phyloP scores from a whole-genome alignment of 352 stramenopile genomes.

The Globisporangium camurandrum region DNA sequence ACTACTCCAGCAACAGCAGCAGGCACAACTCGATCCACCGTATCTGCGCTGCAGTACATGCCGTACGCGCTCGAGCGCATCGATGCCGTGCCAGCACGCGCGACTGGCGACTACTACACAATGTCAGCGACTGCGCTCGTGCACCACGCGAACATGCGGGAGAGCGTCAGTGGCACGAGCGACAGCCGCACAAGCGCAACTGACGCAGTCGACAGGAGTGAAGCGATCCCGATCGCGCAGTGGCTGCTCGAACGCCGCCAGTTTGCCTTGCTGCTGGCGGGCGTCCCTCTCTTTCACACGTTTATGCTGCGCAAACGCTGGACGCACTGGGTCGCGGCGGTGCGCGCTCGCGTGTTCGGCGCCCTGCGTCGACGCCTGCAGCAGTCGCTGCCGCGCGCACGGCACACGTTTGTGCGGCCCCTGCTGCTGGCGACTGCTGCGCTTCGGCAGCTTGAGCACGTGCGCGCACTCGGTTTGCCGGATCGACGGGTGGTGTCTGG shows the following conservation, averaged over 20 bases:
- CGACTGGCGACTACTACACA: slow-evolving; percentile 63
- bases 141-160: slow-evolving; percentile 34
- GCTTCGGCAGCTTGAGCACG: slow-evolving; percentile 31
- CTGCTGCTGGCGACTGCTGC: slow-evolving; percentile 29
- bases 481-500: slow-evolving; percentile 12
- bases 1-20: no score
- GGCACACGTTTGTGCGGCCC: slow-evolving; percentile 27
- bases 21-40: no score
- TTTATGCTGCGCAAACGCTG: slow-evolving; percentile 58
- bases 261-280: slow-evolving; percentile 59
- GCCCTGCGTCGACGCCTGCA: slow-evolving; percentile 28
- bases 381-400: slow-evolving; percentile 27
- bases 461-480: slow-evolving; percentile 33
- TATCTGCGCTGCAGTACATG: slow-evolving; percentile 24
- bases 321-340: slow-evolving; percentile 31
- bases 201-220: slow-evolving; percentile 26
- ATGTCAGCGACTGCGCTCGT: slow-evolving; percentile 55
- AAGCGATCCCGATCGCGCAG: slow-evolving; percentile 53
- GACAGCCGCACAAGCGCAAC: not conserved
- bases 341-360: slow-evolving; percentile 29
- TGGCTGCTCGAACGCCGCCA: slow-evolving; percentile 74
- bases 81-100: slow-evolving; percentile 18
- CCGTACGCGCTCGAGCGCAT: slow-evolving; percentile 55
- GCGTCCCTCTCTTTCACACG: slow-evolving; percentile 70
- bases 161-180: slow-evolving; percentile 3